Evolutionary conservation across 345 rosid genomes (phyloP), one percentile per base, ranked within the genome.

Genomic region (Zanthoxylum bungeanum): DNA sequence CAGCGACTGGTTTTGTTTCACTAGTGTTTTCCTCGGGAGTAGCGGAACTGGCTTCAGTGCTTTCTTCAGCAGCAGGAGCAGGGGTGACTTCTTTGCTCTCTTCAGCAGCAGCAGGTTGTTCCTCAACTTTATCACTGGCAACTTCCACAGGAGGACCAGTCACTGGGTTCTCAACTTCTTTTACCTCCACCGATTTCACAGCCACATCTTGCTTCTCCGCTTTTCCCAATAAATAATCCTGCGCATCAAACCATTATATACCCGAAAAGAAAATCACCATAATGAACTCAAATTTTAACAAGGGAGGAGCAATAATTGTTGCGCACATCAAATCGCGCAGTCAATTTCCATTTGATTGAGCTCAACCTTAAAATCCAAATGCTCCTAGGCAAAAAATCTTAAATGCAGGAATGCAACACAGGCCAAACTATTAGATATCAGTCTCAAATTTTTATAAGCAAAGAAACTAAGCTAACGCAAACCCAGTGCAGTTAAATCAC

Each of bases 191-290:
- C 47, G 86, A 79, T 73, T 84, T 88, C 42, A 74, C 53, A 34
- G 9, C 76, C 21, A 71, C 82, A 61, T 75, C 85, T 62, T 75
- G 68, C 76, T 86, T 87, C 77, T 69, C 87, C 42, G 84, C 97
- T 80, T 90, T 83, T 71, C 79, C 89, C 87, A 94, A 76, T 22
- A 79, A 69, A 79, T 94, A 94, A 78, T 92, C 91, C 98, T 92
- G 76, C 64, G 73, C 40, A 17, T 49, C 68, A 50, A 77, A 72
- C 22, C 33, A 80, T 60, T 21, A 50, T 5, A 7, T 19, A 28
- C 21, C 44, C 7, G 16, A 10, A 31, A 9, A 49, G 49, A 71
- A 53, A 3, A 28, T 67, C 52, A 60, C 34, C 53, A 58, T 21
- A 36, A 33, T 76, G 64, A 44, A 34, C 42, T 64, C 67, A 55